Percentiles rank a stretch among this genome's conserved stretches.
Conservation (phyloP, 2,329 filamentous ascomycete genomes). For the Curvularia sp. region DNA sequence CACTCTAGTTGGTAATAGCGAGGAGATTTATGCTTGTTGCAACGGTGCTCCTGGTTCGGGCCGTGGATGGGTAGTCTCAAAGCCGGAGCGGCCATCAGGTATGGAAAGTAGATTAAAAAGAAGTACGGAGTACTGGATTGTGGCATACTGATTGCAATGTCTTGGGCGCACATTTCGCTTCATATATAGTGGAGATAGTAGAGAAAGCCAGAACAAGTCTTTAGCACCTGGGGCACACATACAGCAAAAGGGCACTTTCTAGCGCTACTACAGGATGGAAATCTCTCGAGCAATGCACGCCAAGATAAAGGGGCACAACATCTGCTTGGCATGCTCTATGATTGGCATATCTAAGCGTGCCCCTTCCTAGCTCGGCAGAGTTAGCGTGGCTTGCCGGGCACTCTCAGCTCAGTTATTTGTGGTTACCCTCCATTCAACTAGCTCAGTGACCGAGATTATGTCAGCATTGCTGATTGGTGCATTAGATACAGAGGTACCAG, state of each 20-base stretch:
- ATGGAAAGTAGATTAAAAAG: not conserved
- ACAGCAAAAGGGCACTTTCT: not conserved
- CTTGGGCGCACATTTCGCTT: not conserved
- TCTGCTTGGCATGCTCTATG: too few species aligned
- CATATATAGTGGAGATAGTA: not conserved
- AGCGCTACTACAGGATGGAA: not conserved
- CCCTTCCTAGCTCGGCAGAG: too few species aligned
- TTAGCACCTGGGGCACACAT: not conserved
- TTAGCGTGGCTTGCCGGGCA: too few species aligned
- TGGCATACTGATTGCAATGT: not conserved
- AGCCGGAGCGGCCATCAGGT: not conserved
- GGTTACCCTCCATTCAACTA: too few species aligned
- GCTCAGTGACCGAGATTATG: not conserved
- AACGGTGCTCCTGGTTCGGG: not conserved
- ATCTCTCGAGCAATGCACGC: not conserved
- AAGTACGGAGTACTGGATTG: not conserved
- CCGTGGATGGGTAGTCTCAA: not conserved
- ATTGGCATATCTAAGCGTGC: too few species aligned
- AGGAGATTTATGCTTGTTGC: not conserved
- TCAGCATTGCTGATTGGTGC: not conserved
- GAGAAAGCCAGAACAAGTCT: not conserved
- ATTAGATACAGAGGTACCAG: not conserved
- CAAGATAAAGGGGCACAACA: not conserved
- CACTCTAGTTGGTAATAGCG: not conserved
- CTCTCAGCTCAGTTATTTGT: too few species aligned